A percentile compares a stretch with the other conserved stretches of the same genome.
Evolutionary conservation across 352 stramenopile genomes (phyloP).

Genomic region (Peronospora farinosa): DNA sequence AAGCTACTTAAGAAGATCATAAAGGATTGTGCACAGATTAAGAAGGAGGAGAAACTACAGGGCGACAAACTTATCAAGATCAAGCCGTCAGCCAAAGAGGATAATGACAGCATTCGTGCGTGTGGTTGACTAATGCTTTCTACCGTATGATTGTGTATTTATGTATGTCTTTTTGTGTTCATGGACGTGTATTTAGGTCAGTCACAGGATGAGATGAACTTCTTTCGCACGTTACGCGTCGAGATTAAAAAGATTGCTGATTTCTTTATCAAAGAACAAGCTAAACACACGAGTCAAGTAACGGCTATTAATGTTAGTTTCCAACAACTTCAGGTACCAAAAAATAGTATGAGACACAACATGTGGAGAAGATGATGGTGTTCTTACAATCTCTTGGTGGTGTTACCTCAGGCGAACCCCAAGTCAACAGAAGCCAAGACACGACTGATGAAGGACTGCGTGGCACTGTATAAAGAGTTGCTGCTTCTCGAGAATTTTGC

Average conservation of each 20-base stretch:
- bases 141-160: background rate
- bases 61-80: constrained; percentile 65
- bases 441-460: constrained; percentile 73
- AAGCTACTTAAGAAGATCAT: constrained; percentile 88
- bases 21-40: constrained; percentile 85
- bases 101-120: constrained; percentile 86
- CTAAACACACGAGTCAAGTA: constrained; percentile 59
- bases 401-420: constrained; percentile 35
- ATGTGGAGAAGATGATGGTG: background rate
- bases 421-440: constrained; percentile 60
- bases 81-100: constrained; percentile 65
- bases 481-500: constrained; percentile 85
- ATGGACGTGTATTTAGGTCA: constrained; percentile 43
- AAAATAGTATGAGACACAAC: background rate
- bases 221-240: constrained; percentile 76
- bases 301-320: constrained; percentile 63
- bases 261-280: constrained; percentile 82
- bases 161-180: background rate
- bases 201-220: constrained; percentile 83
- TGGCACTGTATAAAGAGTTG: constrained; percentile 82
- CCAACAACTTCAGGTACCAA: constrained; percentile 53
- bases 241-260: constrained; percentile 85
- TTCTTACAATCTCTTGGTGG: background rate
- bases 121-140: constrained; percentile 8
- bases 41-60: constrained; percentile 81